Evolutionary conservation across 2,329 filamentous ascomycete species (phyloP), one percentile per base, ranked within the genome.

Genomic region (Xylariaceae sp.): DNA sequence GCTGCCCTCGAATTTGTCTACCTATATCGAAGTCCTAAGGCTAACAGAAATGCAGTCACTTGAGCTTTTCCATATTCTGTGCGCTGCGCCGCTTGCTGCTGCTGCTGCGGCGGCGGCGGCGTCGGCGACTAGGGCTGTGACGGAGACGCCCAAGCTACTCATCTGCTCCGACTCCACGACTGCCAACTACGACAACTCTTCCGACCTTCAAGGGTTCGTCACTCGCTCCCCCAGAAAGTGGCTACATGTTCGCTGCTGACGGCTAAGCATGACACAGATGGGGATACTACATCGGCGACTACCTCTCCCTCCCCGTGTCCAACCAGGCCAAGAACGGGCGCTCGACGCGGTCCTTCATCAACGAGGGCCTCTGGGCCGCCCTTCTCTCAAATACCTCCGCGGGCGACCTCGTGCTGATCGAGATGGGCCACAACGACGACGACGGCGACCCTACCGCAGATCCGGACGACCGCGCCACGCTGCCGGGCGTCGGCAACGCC

Each of bases 391-490:
- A 30, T 3, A 45, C 40, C 4, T n/a, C 16, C 5, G 15, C 33
- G 14, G 44, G 45, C 3, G 44, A 50, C 38, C 46, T 39, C 23
- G 45, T 51, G 2, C 14, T 51, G 9, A 47, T 50, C 19, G 48
- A 51, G 32, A 50, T 50, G 44, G 47, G 48, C 30, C 48, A 50
- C 33, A 50, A 51, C 31, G 48, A 51, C 33, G n/a, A n/a, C n/a
- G 44, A 47, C 17, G 49, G 38, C 3, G 49, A 49, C 15, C 46
- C 45, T 1, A 44, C 40, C 1, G 43, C 37, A 6, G 43, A 42
- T n/a, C 26, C 26, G 7, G 37, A 46, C 21, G 46, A 50, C 29
- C 41, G 49, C 24, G 48, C 39, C 5, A 43, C 44, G 11, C 29
- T 52, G 3, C 40, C 51, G 2, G 49, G 51, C 0, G 38, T 44